Conservation (phyloP, 768 basidiomycete species). For the Agrocybe pediades region DNA sequence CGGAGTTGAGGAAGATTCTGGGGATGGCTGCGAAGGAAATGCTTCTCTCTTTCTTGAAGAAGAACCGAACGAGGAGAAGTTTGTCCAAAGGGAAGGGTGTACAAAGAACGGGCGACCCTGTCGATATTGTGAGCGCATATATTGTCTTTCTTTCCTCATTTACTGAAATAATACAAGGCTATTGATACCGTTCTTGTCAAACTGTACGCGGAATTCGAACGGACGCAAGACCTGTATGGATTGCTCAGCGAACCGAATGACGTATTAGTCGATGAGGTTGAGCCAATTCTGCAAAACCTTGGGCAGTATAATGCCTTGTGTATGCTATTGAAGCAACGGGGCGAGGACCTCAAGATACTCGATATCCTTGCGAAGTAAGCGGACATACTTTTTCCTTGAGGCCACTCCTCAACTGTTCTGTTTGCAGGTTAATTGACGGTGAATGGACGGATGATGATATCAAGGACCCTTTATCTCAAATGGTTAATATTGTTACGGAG, state of each 20-base stretch:
- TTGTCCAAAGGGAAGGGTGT: constrained; percentile 30
- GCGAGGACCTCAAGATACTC: constrained; percentile 62
- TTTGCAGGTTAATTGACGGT: constrained; percentile 62
- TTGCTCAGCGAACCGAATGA: constrained; percentile 58
- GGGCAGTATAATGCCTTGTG: constrained; percentile 65
- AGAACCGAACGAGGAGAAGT: constrained; percentile 52
- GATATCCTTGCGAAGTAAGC: constrained; percentile 67
- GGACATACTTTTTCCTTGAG: constrained; percentile 1
- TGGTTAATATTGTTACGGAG: constrained; percentile 57
- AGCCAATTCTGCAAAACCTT: constrained; percentile 49
- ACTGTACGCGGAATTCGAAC: constrained; percentile 63
- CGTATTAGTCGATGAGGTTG: constrained; percentile 63
- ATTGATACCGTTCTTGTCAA: constrained; percentile 86
- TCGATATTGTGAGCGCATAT: constrained; percentile 22
- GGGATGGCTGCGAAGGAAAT: constrained; percentile 70
- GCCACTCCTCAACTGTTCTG: neutral
- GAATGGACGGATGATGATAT: constrained; percentile 65
- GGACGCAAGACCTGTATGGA: constrained; percentile 60
- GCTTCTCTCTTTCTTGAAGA: constrained; percentile 69
- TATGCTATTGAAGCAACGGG: constrained; percentile 57
- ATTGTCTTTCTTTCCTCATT: neutral
- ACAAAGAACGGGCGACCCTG: constrained; percentile 19
- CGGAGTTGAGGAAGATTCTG: constrained; percentile 67
- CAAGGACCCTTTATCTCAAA: constrained; percentile 60
- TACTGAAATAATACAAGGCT: constrained; percentile 41